A percentile compares a stretch with the other conserved stretches of the same genome.
Conservation (phyloP, 768 basidiomycete genomes). For the Serpula lacrymans region DNA sequence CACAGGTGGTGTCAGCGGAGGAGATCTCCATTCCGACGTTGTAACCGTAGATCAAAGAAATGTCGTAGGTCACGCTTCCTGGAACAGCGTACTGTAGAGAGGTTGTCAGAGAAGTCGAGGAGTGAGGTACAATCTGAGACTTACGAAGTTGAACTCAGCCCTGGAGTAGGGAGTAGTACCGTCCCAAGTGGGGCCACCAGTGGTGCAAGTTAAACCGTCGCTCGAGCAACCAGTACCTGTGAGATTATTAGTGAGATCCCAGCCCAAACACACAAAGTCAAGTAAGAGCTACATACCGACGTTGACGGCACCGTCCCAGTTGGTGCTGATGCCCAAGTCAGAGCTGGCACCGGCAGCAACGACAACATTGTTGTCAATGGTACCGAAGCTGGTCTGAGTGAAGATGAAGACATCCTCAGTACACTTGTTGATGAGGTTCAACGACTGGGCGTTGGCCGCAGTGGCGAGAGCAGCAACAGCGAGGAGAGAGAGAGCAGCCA, state of each 20-base stretch:
- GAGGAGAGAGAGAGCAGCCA: slow-evolving; percentile 18
- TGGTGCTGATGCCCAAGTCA: slow-evolving; percentile 26
- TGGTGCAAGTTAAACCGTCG: slow-evolving; percentile 20
- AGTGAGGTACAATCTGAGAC: not conserved
- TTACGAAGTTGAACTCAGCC: slow-evolving; percentile 30
- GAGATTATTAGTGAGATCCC: not conserved
- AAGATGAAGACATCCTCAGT: slow-evolving; percentile 23
- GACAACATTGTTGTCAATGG: slow-evolving; percentile 22
- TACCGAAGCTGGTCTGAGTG: slow-evolving; percentile 27
- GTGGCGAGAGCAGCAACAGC: slow-evolving; percentile 16
- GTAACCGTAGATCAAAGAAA: slow-evolving; percentile 31
- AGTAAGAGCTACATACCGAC: slow-evolving; percentile 16
- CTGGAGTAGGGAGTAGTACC: slow-evolving; percentile 29
- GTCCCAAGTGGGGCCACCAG: slow-evolving; percentile 27
- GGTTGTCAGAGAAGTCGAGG: not conserved
- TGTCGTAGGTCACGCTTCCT: slow-evolving; percentile 28
- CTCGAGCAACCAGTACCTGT: slow-evolving; percentile 26
- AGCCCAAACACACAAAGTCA: too few relatives aligned
- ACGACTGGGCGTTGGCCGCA: slow-evolving; percentile 22
- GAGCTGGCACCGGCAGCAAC: slow-evolving; percentile 17
- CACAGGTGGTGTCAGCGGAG: slow-evolving; percentile 20
- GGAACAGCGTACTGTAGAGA: slow-evolving; percentile 18
- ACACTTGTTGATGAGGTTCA: slow-evolving; percentile 26
- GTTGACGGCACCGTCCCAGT: slow-evolving; percentile 30
- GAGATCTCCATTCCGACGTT: slow-evolving; percentile 33